Conservation (phyloP, 2,329 filamentous ascomycete genomes). For the Gyromitra esculenta region DNA sequence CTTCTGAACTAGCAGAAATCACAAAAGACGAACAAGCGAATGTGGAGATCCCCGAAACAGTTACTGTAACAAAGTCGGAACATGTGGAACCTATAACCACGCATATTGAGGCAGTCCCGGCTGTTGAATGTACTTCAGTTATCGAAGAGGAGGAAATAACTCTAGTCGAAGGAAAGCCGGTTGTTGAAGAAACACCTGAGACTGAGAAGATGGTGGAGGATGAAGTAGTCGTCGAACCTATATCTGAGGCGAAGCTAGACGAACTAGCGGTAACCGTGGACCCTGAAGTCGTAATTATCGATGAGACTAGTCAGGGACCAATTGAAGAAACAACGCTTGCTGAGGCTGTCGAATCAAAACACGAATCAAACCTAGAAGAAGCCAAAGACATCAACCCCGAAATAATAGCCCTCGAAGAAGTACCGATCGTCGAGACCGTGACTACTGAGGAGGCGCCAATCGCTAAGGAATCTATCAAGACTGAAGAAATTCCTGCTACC, state of each 20-base stretch:
- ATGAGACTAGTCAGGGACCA: not conserved
- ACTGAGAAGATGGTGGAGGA: not conserved
- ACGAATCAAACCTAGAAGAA: not conserved
- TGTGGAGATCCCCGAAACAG: not conserved
- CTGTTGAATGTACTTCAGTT: not conserved
- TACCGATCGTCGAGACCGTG: not conserved
- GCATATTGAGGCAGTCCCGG: not conserved
- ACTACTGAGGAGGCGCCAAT: not conserved
- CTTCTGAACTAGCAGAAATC: not conserved
- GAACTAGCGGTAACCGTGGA: not conserved
- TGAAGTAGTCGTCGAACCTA: not conserved
- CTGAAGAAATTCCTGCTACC: not conserved
- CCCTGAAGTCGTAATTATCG: not conserved
- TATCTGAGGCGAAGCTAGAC: constrained; percentile 18
- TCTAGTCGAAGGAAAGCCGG: constrained; percentile 5
- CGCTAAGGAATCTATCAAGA: not conserved
- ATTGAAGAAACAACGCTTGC: not conserved
- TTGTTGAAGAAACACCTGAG: constrained; percentile 9
- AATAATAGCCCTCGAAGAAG: not conserved
- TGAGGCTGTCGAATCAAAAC: not conserved
- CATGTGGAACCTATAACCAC: not conserved
- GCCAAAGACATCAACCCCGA: not conserved
- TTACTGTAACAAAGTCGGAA: not conserved
- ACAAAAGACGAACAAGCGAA: not conserved
- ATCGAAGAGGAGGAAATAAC: not conserved